Evolutionary conservation across 2,329 filamentous ascomycete genomes (phyloP).

Genomic region (Ceratocystis alfenasii): DNA sequence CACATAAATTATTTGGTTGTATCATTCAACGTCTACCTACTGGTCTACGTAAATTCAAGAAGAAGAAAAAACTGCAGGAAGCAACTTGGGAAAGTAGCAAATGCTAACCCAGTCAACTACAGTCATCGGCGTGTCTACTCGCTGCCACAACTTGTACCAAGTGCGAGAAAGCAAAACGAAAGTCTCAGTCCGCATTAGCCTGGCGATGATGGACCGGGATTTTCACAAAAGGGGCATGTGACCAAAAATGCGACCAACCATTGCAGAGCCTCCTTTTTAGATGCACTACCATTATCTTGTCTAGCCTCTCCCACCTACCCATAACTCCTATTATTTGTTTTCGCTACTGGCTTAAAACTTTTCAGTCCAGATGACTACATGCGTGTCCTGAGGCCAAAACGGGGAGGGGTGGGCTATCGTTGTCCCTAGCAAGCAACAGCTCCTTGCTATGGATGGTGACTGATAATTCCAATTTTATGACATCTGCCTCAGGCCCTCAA

Average conservation of each 20-base stretch:
- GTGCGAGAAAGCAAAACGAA: background rate
- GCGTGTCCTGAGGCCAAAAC: conserved; percentile 10
- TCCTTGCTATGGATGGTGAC: background rate
- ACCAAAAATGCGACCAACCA: background rate
- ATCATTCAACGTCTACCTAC: too few relatives aligned
- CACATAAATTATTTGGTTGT: background rate
- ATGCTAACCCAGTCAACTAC: too few relatives aligned
- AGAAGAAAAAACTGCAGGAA: too few relatives aligned
- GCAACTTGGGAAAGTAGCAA: too few relatives aligned
- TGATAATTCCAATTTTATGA: background rate
- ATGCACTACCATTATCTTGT: background rate
- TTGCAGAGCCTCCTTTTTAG: background rate
- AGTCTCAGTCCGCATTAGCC: background rate
- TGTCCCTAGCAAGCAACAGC: background rate
- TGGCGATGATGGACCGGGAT: background rate
- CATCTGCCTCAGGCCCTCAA: conserved; percentile 1
- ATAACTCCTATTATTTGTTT: background rate
- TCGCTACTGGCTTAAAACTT: background rate
- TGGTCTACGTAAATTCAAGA: too few relatives aligned
- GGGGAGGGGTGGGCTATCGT: background rate
- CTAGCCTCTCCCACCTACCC: background rate
- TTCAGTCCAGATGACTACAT: background rate
- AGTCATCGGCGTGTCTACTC: too few relatives aligned
- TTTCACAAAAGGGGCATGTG: background rate
- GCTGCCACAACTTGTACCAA: background rate